Percentiles rank a stretch among this genome's conserved stretches.
These are phyloP conservation scores for Phytophthora agathidicida DNA, from an alignment of 352 stramenopile species.

Conservation along the genomic window DNA sequence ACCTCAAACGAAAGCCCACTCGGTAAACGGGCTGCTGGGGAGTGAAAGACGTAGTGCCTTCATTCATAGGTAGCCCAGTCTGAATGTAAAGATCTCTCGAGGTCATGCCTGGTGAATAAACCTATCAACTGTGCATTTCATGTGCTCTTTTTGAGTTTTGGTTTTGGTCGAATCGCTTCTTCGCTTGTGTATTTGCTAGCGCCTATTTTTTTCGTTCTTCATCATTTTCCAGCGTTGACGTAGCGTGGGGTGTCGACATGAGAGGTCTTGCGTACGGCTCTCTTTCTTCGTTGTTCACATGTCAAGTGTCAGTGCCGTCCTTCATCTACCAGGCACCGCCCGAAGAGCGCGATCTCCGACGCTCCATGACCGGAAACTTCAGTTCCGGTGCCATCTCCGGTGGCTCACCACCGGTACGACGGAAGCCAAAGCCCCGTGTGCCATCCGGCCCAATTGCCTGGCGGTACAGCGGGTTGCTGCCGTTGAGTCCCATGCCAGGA, in stretches of 20 bases:
- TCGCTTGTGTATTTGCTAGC: slow-evolving; percentile 29
- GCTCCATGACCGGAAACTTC: slow-evolving; percentile 70
- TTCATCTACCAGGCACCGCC: slow-evolving; percentile 49
- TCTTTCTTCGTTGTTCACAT: slow-evolving; percentile 25
- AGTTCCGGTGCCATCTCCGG: slow-evolving; percentile 63
- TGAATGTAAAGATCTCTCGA: no score
- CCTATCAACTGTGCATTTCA: slow-evolving; percentile 37
- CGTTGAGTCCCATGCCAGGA: slow-evolving; percentile 49
- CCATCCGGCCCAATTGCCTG: slow-evolving; percentile 81
- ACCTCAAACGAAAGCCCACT: no score
- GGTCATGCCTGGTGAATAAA: no score
- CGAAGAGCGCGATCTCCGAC: slow-evolving; percentile 79
- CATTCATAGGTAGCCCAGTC: no score
- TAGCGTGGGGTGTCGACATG: slow-evolving; percentile 27
- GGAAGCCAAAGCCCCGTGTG: slow-evolving; percentile 80
- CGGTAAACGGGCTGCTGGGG: no score
- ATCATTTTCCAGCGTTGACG: slow-evolving; percentile 35
- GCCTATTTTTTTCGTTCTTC: slow-evolving; percentile 38
- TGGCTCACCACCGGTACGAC: slow-evolving; percentile 54
- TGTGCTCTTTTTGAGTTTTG: slow-evolving; percentile 26
- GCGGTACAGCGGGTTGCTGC: slow-evolving; percentile 69
- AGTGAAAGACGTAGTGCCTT: no score
- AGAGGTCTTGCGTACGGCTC: slow-evolving; percentile 11
- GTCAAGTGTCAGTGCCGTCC: slow-evolving; percentile 21
- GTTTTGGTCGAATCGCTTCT: slow-evolving; percentile 21